Evolutionary conservation across 345 rosid species (phyloP).

Genomic region (Citrus hindsii): DNA sequence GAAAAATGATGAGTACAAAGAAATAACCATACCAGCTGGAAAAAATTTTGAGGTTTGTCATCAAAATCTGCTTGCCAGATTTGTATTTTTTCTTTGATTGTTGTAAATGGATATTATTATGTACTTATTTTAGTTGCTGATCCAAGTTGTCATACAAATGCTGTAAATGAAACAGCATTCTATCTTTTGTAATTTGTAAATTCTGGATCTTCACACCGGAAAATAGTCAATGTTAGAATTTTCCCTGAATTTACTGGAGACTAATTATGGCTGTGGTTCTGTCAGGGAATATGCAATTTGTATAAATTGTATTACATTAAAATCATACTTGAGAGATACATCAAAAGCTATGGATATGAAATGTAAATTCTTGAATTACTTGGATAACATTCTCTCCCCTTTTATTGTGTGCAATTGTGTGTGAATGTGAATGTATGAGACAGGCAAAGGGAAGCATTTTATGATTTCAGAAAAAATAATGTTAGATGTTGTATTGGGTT

Average conservation of each 20-base stretch:
- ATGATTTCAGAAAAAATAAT: neutral
- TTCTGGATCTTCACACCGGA: neutral
- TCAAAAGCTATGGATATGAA: neutral
- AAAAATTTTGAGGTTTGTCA: constrained; percentile 70
- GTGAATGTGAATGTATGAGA: neutral
- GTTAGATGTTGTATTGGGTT: neutral
- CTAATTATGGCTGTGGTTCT: neutral
- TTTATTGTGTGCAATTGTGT: neutral
- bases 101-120: neutral
- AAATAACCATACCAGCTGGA: constrained; percentile 75
- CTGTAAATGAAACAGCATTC: neutral
- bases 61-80: constrained; percentile 1
- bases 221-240: neutral
- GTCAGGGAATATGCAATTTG: neutral
- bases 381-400: neutral
- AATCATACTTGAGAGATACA: neutral
- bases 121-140: neutral
- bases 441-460: neutral
- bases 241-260: neutral
- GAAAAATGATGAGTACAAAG: constrained; percentile 81
- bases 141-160: neutral
- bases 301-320: neutral
- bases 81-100: neutral
- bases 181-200: neutral
- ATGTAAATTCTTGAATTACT: neutral